phyloP scores from a whole-genome alignment of 2,329 filamentous ascomycete species.

The Sclerotinia glacialis region DNA sequence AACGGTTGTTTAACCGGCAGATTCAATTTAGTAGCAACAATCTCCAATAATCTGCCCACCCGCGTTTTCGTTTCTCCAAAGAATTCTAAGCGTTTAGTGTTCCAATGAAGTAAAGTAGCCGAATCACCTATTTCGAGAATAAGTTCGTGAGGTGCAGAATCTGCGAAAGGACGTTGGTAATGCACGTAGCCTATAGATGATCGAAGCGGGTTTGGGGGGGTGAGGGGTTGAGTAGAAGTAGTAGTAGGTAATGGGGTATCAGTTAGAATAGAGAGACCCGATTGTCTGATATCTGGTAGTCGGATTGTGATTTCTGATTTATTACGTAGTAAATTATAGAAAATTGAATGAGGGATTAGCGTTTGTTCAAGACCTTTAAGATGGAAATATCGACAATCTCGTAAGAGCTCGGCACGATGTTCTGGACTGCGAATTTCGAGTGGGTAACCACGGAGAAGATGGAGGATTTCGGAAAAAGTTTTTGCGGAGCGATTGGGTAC shows the following conservation, averaged over 20 bases:
- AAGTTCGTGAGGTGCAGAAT: conserved; percentile 69
- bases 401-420: conserved; percentile 73
- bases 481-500: conserved; percentile 81
- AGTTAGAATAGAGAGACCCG: conserved; percentile 66
- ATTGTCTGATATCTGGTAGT: conserved; percentile 84
- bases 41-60: conserved; percentile 70
- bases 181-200: conserved; percentile 57
- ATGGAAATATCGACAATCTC: conserved; percentile 90
- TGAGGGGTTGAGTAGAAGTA: conserved; percentile 31
- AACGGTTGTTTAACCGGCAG: conserved; percentile 60
- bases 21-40: conserved; percentile 78
- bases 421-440: conserved; percentile 71
- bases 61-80: conserved; percentile 67
- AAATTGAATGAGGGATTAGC: conserved; percentile 73
- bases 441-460: conserved; percentile 79
- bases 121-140: conserved; percentile 71
- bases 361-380: conserved; percentile 88
- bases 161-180: conserved; percentile 84
- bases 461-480: conserved; percentile 77
- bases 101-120: conserved; percentile 54
- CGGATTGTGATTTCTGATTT: conserved; percentile 75
- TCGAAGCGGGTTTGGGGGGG: conserved; percentile 23
- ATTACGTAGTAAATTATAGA: conserved; percentile 67
- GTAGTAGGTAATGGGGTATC: conserved; percentile 43
- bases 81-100: conserved; percentile 53